Evolutionary conservation across 345 rosid species (phyloP).

Genomic region (Aquilaria sinensis): DNA sequence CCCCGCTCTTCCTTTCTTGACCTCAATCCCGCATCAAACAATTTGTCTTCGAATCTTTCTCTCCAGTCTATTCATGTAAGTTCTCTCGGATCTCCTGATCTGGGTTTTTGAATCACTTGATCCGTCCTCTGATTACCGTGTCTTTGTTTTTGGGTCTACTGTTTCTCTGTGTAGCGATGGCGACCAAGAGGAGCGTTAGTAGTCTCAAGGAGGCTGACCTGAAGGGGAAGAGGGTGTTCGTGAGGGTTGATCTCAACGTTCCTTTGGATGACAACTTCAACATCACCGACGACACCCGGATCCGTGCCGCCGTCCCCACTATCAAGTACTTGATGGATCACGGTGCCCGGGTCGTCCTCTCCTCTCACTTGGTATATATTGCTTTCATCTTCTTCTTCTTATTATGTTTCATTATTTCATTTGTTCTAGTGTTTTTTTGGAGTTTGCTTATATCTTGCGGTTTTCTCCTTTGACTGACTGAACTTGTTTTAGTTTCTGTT

Average conservation of each 20-base stretch:
- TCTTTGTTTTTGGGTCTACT: neutral
- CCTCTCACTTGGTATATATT: slow-evolving; percentile 35
- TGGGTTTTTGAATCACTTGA: neutral
- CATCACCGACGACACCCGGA: slow-evolving; percentile 48
- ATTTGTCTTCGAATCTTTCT: neutral
- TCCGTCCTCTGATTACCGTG: neutral
- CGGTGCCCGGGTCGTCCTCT: slow-evolving; percentile 39
- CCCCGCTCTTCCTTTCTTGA: neutral
- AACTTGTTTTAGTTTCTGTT: neutral
- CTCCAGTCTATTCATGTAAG: neutral
- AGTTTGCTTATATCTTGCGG: too few species aligned
- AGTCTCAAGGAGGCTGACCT: slow-evolving; percentile 42
- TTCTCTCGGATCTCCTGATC: neutral
- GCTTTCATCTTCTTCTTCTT: neutral
- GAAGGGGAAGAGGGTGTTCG: slow-evolving; percentile 67
- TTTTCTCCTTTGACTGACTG: too few species aligned
- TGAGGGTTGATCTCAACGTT: slow-evolving; percentile 55
- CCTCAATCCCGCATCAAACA: too few species aligned
- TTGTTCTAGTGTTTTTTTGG: too few species aligned
- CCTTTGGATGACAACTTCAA: slow-evolving; percentile 42
- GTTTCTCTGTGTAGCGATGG: slow-evolving; percentile 15
- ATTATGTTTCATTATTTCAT: too few species aligned
- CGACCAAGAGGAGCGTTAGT: slow-evolving; percentile 50
- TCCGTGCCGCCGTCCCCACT: slow-evolving; percentile 57
- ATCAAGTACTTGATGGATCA: slow-evolving; percentile 40